Base-by-base conservation (phyloP, 257 asterid species). In the Fraxinus pennsylvanica region DNA sequence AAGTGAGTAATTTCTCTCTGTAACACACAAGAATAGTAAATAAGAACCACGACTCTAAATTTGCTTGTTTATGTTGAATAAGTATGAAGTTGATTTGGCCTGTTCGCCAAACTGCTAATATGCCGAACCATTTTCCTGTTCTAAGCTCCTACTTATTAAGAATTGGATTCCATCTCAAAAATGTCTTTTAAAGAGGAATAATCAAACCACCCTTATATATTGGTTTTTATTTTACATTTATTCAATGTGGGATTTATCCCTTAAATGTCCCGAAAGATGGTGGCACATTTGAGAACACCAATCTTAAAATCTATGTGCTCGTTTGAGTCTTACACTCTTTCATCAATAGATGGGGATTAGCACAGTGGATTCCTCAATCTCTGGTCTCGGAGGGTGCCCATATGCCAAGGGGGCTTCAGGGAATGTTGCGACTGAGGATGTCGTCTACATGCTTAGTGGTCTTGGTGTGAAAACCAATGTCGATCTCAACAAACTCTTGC, bases 391-490 rank as follows among this genome's bases (percentile, higher is more conserved):
- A 80, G 98, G 97, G 75, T 94, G 97, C 78, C 97, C 98, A 0
- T 94, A 92, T 65, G 98, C 97, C 33, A 89, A 90, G 78, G 97
- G 98, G 54, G 97, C 98, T 61, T 87, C 98, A 1, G 98, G 97
- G 74, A 94, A 94, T 68, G 98, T 92, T 38, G 94, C 98, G 7
- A 92, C 97, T 0, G 98, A 94, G 86, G 98, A 94, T 75, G 99
- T 91, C 2, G 90, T 92, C 15, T 94, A 92, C 90, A 92, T 92
- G 98, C 94, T 94, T 35, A 79, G 88, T 39, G 97, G 97, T 43
- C 89, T 91, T 72, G 96, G 98, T 17, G 88, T 89, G 59, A 89
- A 81, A 71, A 92, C 96, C 3, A 86, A 87, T 14, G 84, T 92
- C 7, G 96, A 94, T 81, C 61, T 94, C 84, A 86, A 80, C 35